Evolutionary conservation across 192 early-diverging fungal genomes (phyloP), one percentile per base, ranked within the genome.

Genomic region (Jimgerdemannia flammicorona): DNA sequence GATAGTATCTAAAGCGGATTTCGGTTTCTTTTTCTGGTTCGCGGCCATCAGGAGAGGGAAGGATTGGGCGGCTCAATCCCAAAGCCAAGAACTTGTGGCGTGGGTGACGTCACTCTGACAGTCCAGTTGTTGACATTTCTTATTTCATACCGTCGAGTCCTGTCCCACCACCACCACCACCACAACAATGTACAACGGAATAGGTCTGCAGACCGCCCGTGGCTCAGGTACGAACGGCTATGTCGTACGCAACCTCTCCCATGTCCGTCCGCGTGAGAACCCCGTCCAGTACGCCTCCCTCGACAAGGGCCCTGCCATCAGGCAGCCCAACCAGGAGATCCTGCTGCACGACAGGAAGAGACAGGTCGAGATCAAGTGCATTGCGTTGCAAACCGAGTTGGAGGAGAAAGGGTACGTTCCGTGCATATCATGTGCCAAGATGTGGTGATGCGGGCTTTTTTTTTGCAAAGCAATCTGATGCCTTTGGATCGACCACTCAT

Each of bases 141-240:
- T 59, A 59, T 59, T 14, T 14, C 49, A 14, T 14, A 59, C 49
- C 49, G 49, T 14, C 0, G 49, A 6, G 6, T 59, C 49, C 49
- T 59, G 49, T 59, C 49, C 14, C 49, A 6, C 14, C 49, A 59
- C 49, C 49, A 29, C 29, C 0, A 29, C 29, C 29, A 29, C 29
- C 49, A 68, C 18, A 7, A 68, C 18, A 7, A 91, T 90, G 89
- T 94, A 94, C 71, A 94, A 94, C 85, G 93, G 93, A 75, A 93
- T 95, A 66, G 94, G 94, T 20, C 87, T 95, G 11, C 80, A 86
- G 20, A 94, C 94, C 4, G 86, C 93, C 20, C 90, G 94, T 68
- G 94, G 94, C 17, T 93, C 86, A 67, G 98, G 98, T 44, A 99
- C 98, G 7, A 99, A 98, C 78, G 98, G 98, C 70, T 96, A 96